Conservation (phyloP, 1,284 basidiomycete genomes). For the Entoloma clypeatum region DNA sequence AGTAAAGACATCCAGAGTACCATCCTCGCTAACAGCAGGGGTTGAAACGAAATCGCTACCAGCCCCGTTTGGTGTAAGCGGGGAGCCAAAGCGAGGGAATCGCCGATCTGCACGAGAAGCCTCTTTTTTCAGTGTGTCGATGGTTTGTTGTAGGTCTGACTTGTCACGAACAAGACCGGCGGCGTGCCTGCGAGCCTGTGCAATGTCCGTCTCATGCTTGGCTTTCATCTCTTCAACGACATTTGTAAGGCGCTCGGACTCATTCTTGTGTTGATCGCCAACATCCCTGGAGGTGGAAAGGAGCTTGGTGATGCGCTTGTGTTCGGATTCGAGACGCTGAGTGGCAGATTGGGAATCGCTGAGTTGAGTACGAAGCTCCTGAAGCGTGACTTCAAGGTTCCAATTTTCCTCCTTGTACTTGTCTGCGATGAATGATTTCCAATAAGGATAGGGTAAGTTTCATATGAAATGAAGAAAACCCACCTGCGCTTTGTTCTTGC, state of each 20-base stretch:
- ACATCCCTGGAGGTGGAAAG: slow-evolving; percentile 74
- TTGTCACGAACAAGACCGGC: slow-evolving; percentile 91
- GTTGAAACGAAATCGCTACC: slow-evolving; percentile 49
- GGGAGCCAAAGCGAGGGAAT: slow-evolving; percentile 63
- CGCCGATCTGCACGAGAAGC: slow-evolving; percentile 55
- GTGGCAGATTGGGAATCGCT: slow-evolving; percentile 62
- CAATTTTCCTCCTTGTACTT: slow-evolving; percentile 98
- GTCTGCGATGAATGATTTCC: slow-evolving; percentile 35
- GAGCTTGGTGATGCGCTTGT: slow-evolving; percentile 74
- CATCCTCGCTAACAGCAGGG: slow-evolving; percentile 49
- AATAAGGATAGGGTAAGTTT: slow-evolving; percentile 5
- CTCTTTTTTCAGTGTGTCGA: slow-evolving; percentile 75
- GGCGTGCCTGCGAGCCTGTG: slow-evolving; percentile 81
- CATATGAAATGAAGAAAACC: slow-evolving; percentile 21
- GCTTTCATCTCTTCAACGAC: slow-evolving; percentile 72
- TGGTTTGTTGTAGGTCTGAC: slow-evolving; percentile 79
- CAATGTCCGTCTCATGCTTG: slow-evolving; percentile 92
- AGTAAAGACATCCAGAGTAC: slow-evolving; percentile 61
- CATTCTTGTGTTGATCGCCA: slow-evolving; percentile 83
- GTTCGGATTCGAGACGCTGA: slow-evolving; percentile 77
- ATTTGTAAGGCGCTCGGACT: slow-evolving; percentile 72
- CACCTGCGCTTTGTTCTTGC: slow-evolving; percentile 78
- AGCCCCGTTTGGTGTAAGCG: slow-evolving; percentile 58
- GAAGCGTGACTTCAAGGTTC: slow-evolving; percentile 92
- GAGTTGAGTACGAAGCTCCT: slow-evolving; percentile 79